Evolutionary conservation across 306 rosid species (phyloP).

Genomic region (Datisca glomerata): DNA sequence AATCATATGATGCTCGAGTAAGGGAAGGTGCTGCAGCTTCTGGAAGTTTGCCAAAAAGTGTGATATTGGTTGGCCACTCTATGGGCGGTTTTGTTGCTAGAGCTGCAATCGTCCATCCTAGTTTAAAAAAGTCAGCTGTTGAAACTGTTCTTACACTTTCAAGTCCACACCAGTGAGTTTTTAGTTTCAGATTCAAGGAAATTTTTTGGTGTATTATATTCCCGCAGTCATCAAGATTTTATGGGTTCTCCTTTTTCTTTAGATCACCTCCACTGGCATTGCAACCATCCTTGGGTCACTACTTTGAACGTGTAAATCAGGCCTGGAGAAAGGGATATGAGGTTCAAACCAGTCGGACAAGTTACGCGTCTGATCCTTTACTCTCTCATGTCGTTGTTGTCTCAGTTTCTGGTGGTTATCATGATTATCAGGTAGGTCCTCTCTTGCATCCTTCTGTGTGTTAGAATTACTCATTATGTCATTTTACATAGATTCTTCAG

Average conservation of each 20-base stretch:
- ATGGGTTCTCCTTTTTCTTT: conserved; percentile 36
- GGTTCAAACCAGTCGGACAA: conserved; percentile 46
- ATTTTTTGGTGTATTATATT: conserved; percentile 11
- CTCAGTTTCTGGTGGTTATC: conserved; percentile 79
- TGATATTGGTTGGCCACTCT: conserved; percentile 95
- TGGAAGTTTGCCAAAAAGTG: conserved; percentile 70
- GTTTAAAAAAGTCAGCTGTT: conserved; percentile 74
- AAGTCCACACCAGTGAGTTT: conserved; percentile 86
- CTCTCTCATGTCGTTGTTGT: conserved; percentile 80
- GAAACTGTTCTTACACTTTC: conserved; percentile 90
- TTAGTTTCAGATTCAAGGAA: neutral
- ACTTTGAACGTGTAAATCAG: conserved; percentile 64
- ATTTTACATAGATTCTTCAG: no score
- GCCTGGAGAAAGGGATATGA: conserved; percentile 85
- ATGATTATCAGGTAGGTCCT: conserved; percentile 98
- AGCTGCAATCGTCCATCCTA: conserved; percentile 79
- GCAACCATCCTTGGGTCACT: conserved; percentile 93
- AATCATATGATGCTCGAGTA: conserved; percentile 64
- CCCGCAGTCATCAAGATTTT: conserved; percentile 23
- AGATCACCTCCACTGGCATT: conserved; percentile 96
- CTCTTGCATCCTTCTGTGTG: no score
- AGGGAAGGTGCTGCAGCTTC: conserved; percentile 65
- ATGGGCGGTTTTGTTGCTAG: conserved; percentile 99
- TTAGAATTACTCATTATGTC: no score
- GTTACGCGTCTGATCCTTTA: conserved; percentile 52